Evolutionary conservation across 73 alveolate genomes (phyloP).

Genomic region (Tetrahymena thermophila): DNA sequence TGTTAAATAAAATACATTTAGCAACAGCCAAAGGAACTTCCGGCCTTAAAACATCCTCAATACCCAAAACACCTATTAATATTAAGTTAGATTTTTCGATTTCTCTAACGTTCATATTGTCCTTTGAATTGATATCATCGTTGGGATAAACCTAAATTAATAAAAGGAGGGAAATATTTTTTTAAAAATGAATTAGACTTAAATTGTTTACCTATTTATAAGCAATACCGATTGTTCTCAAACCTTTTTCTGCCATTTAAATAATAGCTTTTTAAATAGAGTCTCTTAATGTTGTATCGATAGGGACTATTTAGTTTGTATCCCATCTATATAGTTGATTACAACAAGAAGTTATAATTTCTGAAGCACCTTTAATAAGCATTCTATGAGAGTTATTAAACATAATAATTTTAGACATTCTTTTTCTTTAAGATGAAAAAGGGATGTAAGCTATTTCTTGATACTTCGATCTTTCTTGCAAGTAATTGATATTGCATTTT

Average conservation of each 20-base stretch:
- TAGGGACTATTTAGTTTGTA: background rate
- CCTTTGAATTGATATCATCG: background rate
- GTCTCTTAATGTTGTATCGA: conserved; percentile 23
- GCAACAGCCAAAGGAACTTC: conserved; percentile 84
- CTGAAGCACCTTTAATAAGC: background rate
- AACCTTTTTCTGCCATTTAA: background rate
- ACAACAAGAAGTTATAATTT: background rate
- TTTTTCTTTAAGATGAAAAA: background rate
- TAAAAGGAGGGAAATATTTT: background rate
- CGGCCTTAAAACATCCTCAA: conserved; percentile 78
- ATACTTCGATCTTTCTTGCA: background rate
- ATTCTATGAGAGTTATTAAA: background rate
- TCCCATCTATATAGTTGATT: background rate
- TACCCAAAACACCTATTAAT: conserved; percentile 70
- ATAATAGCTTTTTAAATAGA: conserved; percentile 16
- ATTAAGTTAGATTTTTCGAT: conserved; percentile 29
- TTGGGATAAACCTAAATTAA: background rate
- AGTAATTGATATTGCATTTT: background rate
- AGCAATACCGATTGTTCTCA: background rate
- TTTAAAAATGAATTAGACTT: background rate
- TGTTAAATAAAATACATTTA: conserved; percentile 45
- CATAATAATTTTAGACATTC: background rate
- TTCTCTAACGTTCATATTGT: background rate
- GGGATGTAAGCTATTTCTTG: background rate
- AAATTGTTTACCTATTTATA: background rate